phyloP scores from a whole-genome alignment of 2,329 filamentous ascomycete genomes.

The Sphaerulina vaccinii region DNA sequence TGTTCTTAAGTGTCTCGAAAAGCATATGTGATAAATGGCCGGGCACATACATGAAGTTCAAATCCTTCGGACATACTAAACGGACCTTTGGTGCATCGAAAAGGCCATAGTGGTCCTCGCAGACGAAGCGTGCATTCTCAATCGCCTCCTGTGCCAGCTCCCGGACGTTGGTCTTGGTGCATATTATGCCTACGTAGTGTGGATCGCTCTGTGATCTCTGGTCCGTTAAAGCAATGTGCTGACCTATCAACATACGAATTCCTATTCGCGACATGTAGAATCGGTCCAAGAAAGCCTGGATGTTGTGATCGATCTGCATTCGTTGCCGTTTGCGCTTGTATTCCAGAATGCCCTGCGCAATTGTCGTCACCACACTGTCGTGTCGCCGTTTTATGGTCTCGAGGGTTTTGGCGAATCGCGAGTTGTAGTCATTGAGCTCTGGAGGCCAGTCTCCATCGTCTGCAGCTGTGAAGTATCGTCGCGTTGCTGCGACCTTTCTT shows the following conservation, averaged over 20 bases:
- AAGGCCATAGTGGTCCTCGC: constrained; percentile 95
- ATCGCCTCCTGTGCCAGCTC: constrained; percentile 96
- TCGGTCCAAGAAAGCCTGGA: constrained; percentile 94
- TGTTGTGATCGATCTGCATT: constrained; percentile 97
- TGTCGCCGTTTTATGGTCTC: constrained; percentile 94
- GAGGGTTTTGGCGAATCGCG: constrained; percentile 80
- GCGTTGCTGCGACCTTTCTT: constrained; percentile 45
- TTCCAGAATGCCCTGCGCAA: constrained; percentile 95
- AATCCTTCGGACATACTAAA: constrained; percentile 79
- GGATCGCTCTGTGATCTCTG: constrained; percentile 86
- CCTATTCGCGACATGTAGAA: constrained; percentile 99
- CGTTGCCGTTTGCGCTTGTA: constrained; percentile 95
- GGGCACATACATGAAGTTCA: constrained; percentile 99
- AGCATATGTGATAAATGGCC: constrained; percentile 99
- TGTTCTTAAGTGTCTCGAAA: constrained; percentile 99
- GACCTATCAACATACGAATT: constrained; percentile 97
- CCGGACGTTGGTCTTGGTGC: constrained; percentile 94
- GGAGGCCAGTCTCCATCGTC: constrained; percentile 94
- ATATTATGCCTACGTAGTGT: constrained; percentile 97
- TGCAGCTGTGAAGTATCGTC: constrained; percentile 81
- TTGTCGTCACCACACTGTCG: constrained; percentile 95
- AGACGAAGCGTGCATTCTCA: constrained; percentile 98
- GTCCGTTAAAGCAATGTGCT: constrained; percentile 95
- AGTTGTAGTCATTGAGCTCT: constrained; percentile 91
- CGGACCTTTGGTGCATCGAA: constrained; percentile 97